A percentile compares a stretch with the other conserved stretches of the same genome.
These are phyloP conservation scores for Oenanthe javanica DNA, from an alignment of 140 eudicot species.

Conservation along the genomic window DNA sequence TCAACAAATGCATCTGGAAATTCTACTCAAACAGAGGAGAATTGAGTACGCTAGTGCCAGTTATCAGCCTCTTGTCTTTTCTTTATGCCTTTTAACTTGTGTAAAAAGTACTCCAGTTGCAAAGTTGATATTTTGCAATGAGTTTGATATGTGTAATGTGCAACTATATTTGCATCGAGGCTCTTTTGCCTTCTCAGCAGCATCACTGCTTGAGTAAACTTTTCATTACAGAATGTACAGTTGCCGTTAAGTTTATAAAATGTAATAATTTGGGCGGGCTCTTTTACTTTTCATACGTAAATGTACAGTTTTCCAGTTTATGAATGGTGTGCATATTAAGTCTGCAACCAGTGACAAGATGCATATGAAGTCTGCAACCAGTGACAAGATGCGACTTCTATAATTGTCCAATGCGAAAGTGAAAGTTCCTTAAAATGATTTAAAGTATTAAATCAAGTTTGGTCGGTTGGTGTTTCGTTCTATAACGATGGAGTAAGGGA, in stretches of 20 bases:
- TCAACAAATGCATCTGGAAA: constrained; percentile 10
- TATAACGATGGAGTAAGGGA: neutral
- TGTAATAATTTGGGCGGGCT: neutral
- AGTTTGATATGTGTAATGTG: constrained; percentile 2
- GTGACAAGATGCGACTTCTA: neutral
- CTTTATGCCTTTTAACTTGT: neutral
- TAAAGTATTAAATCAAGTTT: neutral
- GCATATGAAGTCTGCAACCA: neutral
- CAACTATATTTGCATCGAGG: neutral
- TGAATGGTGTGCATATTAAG: neutral
- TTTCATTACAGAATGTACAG: constrained; percentile 5
- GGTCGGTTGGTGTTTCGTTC: neutral
- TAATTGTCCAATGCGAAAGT: neutral
- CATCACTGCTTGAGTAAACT: neutral
- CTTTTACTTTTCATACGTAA: neutral
- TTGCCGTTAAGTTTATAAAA: neutral
- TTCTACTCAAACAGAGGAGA: neutral
- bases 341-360: neutral
- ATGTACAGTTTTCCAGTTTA: neutral
- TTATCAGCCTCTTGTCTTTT: neutral
- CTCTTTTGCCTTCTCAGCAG: constrained; percentile 4
- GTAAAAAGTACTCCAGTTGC: neutral
- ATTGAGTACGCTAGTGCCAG: neutral
- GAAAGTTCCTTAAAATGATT: neutral
- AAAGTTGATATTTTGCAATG: neutral